These are phyloP conservation scores for Aspergillus sp. DNA, from an alignment of 2,329 filamentous ascomycete genomes.

Conservation along the genomic window DNA sequence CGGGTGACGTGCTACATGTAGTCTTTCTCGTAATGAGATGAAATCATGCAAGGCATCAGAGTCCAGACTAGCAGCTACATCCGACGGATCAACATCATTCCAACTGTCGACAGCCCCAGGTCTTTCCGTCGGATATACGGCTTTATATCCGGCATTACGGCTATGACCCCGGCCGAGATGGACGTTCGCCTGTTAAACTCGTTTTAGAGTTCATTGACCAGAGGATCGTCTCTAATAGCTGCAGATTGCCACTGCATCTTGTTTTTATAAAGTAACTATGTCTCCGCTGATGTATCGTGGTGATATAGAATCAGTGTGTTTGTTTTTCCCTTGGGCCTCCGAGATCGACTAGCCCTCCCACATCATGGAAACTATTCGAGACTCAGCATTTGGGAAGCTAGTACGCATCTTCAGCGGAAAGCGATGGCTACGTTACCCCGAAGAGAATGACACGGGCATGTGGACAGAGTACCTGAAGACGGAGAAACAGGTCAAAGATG, in stretches of 20 bases:
- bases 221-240: background rate
- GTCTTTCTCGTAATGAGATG: background rate
- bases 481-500: constrained; percentile 9
- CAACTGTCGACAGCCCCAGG: background rate
- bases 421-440: constrained; percentile 20
- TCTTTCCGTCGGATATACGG: background rate
- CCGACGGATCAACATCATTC: background rate
- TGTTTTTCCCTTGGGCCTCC: background rate
- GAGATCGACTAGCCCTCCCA: background rate
- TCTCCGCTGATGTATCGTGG: background rate
- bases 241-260: background rate
- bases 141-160: background rate
- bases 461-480: constrained; percentile 21
- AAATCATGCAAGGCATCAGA: background rate
- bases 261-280: background rate
- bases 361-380: constrained; percentile 19
- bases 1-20: background rate
- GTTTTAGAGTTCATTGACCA: background rate
- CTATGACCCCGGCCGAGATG: background rate
- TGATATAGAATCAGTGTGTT: background rate
- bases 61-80: background rate
- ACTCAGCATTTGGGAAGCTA: constrained; percentile 26
- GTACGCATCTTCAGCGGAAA: constrained; percentile 18
- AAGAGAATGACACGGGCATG: constrained; percentile 16
- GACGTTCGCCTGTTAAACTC: background rate